phyloP scores from a whole-genome alignment of 805 yeast genomes.

The Starmerella vaccinii region DNA sequence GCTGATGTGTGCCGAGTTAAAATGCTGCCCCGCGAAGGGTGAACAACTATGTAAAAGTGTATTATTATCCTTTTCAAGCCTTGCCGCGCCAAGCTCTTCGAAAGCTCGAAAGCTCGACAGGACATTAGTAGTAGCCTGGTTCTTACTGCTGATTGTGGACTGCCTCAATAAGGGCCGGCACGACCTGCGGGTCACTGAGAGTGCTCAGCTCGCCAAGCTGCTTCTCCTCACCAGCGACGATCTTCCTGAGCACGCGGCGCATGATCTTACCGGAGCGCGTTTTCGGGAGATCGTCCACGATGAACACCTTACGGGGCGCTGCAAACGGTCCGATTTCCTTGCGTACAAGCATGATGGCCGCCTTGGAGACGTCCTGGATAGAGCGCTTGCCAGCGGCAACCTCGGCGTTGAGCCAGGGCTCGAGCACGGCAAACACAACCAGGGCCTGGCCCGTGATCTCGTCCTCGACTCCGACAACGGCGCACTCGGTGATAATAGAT shows the following conservation, averaged over 20 bases:
- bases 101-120: too few relatives aligned
- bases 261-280: conserved; percentile 97
- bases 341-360: conserved; percentile 78
- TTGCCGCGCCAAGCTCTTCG: too few relatives aligned
- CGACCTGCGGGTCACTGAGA: conserved; percentile 74
- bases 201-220: conserved; percentile 89
- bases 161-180: conserved; percentile 60
- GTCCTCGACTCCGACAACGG: conserved; percentile 92
- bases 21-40: too few relatives aligned
- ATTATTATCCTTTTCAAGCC: neutral
- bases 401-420: conserved; percentile 50
- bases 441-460: conserved; percentile 97
- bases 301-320: conserved; percentile 77
- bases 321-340: conserved; percentile 89
- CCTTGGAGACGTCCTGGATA: conserved; percentile 42
- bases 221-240: conserved; percentile 83
- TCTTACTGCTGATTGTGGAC: conserved; percentile 32
- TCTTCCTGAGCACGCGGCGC: conserved; percentile 94
- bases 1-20: too few relatives aligned
- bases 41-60: neutral
- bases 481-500: conserved; percentile 76
- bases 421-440: conserved; percentile 64
- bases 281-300: conserved; percentile 91
- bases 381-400: conserved; percentile 31
- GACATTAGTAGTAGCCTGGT: too few relatives aligned